Evolutionary conservation across 2,329 filamentous ascomycete species (phyloP), one percentile per base, ranked within the genome.

Genomic region (Pseudodiploospora longispora): DNA sequence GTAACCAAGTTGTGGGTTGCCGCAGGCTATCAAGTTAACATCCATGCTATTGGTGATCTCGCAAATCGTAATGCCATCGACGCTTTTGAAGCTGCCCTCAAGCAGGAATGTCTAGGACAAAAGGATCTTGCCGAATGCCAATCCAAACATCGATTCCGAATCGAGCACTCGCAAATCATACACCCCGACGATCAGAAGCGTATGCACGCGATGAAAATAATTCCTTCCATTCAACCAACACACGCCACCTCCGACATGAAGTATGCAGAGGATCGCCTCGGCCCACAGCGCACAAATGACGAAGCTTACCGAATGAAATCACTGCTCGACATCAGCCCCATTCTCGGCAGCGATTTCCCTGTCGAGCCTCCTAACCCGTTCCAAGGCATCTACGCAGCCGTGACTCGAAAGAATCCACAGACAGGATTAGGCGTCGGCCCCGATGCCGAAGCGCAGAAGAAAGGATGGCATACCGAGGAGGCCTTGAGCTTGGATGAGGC

Each of bases 101-200:
- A 65, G n/a, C 55, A 67, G 19, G 55, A 75, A 12, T 85, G 82
- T 49, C 70, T 72, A 10, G 58, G 52, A 12, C 50, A 57, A 39
- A 46, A 59, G 40, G 50, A 59, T 27, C 63, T 71, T n/a, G 56
- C 67, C 7, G 55, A 63, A 29, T 82, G 80, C 54, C 78, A 82
- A 52, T 52, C 65, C n/a, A 57, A 58, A 6, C 67, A 70, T 46
- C 75, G 82, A 31, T 78, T 85, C 64, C 78, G 82, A 50, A 80
- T 87, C 54, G 83, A 86, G 57, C 83, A 87, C 63, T 64, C 81
- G 1, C 83, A 86, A 53, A 85, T 86, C 52, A 79, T 86, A 47
- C 76, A 83, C 54, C 78, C 78, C 4, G 66, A 70, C 46, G 82
- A 86, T 59, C 82, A 84, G 57, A 61, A 52, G 2, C 72, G 80